Conservation (phyloP, 169 alveolate genomes). For the Plasmodium reichenowi region DNA sequence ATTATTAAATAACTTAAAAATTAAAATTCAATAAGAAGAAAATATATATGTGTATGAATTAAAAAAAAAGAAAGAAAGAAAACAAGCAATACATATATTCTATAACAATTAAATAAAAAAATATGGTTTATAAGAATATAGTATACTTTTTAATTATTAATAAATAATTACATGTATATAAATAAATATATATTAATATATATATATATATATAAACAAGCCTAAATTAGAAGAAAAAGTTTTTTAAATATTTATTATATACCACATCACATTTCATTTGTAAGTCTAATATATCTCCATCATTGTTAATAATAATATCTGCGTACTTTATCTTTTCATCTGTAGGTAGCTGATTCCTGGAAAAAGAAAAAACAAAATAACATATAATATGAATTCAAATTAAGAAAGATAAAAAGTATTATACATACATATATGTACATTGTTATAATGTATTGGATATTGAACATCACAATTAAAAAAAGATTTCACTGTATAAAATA, state of each 20-base stretch:
- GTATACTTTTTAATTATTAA: too few relatives aligned
- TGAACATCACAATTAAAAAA: too few relatives aligned
- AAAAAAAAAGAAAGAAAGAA: too few relatives aligned
- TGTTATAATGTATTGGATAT: too few relatives aligned
- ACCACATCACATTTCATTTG: conserved; percentile 76
- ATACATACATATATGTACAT: not conserved
- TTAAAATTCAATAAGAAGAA: too few relatives aligned
- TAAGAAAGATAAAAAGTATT: not conserved
- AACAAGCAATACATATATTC: too few relatives aligned
- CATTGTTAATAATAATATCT: conserved; percentile 76
- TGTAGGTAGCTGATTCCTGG: conserved; percentile 71
- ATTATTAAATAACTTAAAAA: too few relatives aligned
- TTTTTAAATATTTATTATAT: conserved; percentile 68
- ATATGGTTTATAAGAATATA: too few relatives aligned
- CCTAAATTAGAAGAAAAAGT: conserved; percentile 63
- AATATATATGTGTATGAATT: too few relatives aligned
- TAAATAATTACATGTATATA: too few relatives aligned
- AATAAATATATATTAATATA: not conserved
- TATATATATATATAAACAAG: not conserved
- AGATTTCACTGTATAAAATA: too few relatives aligned
- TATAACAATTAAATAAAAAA: too few relatives aligned
- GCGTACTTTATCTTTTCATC: conserved; percentile 75
- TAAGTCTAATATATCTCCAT: conserved; percentile 75
- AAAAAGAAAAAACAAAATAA: conserved; percentile 6
- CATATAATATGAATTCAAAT: not conserved